Conservation (phyloP, 2,329 filamentous ascomycete species). For the Chaetoscypha palmicola region DNA sequence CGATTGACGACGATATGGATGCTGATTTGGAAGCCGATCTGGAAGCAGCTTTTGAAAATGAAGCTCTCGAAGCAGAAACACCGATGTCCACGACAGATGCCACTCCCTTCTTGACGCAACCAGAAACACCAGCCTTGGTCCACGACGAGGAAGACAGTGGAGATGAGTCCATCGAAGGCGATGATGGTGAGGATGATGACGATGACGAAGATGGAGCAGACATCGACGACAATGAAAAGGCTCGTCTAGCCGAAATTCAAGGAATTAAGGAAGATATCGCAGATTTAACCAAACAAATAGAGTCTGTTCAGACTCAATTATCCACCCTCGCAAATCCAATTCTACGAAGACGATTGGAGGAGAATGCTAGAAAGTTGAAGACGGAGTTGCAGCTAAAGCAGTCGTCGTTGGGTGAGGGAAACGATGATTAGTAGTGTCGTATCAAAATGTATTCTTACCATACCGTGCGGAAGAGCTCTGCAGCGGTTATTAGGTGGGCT, state of each 20-base stretch:
- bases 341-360: constrained; percentile 41
- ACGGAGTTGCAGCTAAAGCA: constrained; percentile 48
- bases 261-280: constrained; percentile 46
- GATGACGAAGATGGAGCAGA: constrained; percentile 36
- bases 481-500: no score
- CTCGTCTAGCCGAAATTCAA: constrained; percentile 39
- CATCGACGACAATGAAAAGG: constrained; percentile 46
- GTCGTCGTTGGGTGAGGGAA: constrained; percentile 32
- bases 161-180: constrained; percentile 37
- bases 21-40: constrained; percentile 28
- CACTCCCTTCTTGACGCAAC: constrained; percentile 22
- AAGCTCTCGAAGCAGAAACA: constrained; percentile 32
- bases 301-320: constrained; percentile 35
- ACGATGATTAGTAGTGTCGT: constrained; percentile 17
- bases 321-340: constrained; percentile 40
- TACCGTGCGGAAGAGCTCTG: constrained; percentile 9
- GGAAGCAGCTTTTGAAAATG: constrained; percentile 33
- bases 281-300: constrained; percentile 45
- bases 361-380: constrained; percentile 43
- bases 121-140: constrained; percentile 19
- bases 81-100: constrained; percentile 28
- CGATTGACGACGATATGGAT: constrained; percentile 28
- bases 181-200: constrained; percentile 39
- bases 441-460: neutral
- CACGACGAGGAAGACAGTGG: constrained; percentile 29